Percentiles rank a stretch among this genome's conserved stretches.
These are phyloP conservation scores for Filobasidium floriforme DNA, from an alignment of 768 basidiomycete species.

Conservation along the genomic window DNA sequence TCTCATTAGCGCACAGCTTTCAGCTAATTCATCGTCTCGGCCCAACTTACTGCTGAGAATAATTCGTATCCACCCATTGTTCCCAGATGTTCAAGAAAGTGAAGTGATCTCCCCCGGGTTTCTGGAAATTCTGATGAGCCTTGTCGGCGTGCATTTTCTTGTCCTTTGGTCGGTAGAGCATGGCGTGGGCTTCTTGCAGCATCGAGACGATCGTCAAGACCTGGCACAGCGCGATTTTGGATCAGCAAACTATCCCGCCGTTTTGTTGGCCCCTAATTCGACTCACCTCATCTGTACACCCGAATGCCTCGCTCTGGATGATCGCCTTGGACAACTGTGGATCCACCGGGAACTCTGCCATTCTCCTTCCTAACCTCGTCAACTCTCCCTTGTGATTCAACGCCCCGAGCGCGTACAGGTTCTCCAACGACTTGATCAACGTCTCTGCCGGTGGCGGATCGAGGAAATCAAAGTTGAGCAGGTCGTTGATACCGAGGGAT, in stretches of 20 bases:
- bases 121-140: constrained; percentile 93
- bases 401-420: constrained; percentile 90
- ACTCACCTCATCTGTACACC: constrained; percentile 88
- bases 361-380: constrained; percentile 90
- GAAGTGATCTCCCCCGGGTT: constrained; percentile 93
- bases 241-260: background rate
- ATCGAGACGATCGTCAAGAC: constrained; percentile 94
- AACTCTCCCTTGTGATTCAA: constrained; percentile 92
- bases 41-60: constrained; percentile 70
- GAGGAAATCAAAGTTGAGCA: constrained; percentile 96
- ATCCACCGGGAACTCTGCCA: constrained; percentile 99
- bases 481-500: constrained; percentile 94
- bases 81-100: constrained; percentile 97
- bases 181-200: constrained; percentile 87
- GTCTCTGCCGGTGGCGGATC: constrained; percentile 98
- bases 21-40: too few species aligned
- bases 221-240: constrained; percentile 45
- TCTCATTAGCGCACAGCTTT: too few species aligned
- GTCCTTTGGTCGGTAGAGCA: constrained; percentile 96
- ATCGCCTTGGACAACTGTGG: constrained; percentile 96
- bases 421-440: constrained; percentile 84
- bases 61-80: constrained; percentile 97
- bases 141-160: constrained; percentile 97
- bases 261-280: too few species aligned
- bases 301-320: constrained; percentile 87